Evolutionary conservation across 345 rosid species (phyloP).

Genomic region (Lepidium africanum): DNA sequence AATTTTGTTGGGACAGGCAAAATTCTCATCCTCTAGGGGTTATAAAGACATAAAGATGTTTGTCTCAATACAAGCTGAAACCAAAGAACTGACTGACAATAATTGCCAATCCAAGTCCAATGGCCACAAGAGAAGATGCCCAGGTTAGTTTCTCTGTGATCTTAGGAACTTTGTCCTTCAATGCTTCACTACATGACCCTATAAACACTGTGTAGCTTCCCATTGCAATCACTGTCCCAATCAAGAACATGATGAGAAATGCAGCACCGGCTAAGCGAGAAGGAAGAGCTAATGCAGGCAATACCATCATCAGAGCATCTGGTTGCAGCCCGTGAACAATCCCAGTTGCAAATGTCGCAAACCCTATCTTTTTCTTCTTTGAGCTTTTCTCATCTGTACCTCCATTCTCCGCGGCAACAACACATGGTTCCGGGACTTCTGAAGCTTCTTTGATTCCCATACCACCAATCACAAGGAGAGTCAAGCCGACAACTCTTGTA

Average conservation of each 20-base stretch:
- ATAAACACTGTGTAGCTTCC: constrained; percentile 92
- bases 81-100: constrained; percentile 87
- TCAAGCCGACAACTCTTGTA: constrained; percentile 80
- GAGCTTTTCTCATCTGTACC: constrained; percentile 53
- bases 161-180: constrained; percentile 81
- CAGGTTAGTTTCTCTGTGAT: constrained; percentile 94
- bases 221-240: constrained; percentile 92
- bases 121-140: constrained; percentile 89
- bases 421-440: constrained; percentile 68
- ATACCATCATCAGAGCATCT: constrained; percentile 92
- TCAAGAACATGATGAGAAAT: constrained; percentile 77
- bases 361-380: constrained; percentile 77
- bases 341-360: constrained; percentile 95
- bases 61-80: constrained; percentile 55
- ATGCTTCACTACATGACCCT: constrained; percentile 82
- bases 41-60: neutral
- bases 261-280: constrained; percentile 88
- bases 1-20: constrained; percentile 7
- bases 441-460: constrained; percentile 87
- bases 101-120: constrained; percentile 81
- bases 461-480: constrained; percentile 73
- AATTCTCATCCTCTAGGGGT: neutral
- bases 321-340: constrained; percentile 93
- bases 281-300: constrained; percentile 95
- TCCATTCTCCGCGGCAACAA: constrained; percentile 60